These are phyloP conservation scores for Candida nanaspora DNA, from an alignment of 805 yeast genomes.

Conservation along the genomic window DNA sequence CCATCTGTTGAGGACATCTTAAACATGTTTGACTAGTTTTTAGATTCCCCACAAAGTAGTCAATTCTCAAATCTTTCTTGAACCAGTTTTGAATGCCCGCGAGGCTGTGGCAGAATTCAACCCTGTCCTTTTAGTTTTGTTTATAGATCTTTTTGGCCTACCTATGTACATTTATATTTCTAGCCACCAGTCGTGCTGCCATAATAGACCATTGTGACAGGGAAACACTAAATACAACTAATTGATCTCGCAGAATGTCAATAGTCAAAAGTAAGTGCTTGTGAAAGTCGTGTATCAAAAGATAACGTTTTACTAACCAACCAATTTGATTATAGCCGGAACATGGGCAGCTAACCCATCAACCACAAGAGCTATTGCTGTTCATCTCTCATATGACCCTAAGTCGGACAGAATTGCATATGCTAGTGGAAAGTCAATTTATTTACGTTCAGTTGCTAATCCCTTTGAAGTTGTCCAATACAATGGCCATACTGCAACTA, in stretches of 20 bases:
- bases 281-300: neutral
- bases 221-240: no score
- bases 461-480: slow-evolving; percentile 56
- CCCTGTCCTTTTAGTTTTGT: no score
- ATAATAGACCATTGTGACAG: no score
- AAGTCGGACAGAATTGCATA: slow-evolving; percentile 68
- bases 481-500: slow-evolving; percentile 58
- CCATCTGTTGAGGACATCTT: neutral
- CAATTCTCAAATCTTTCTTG: no score
- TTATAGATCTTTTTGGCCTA: neutral
- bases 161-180: neutral
- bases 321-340: slow-evolving; percentile 2
- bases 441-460: slow-evolving; percentile 56
- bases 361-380: slow-evolving; percentile 63
- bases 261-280: neutral
- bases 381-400: slow-evolving; percentile 70
- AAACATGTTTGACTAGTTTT: neutral
- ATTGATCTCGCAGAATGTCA: no score
- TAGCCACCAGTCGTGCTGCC: neutral
- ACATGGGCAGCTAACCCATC: slow-evolving; percentile 73
- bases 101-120: no score
- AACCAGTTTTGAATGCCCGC: neutral
- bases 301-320: neutral
- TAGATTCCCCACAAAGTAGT: no score
- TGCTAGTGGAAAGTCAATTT: slow-evolving; percentile 73